Evolutionary conservation across 805 yeast genomes (phyloP).

Genomic region (Sungouiozyma ichnusensis): DNA sequence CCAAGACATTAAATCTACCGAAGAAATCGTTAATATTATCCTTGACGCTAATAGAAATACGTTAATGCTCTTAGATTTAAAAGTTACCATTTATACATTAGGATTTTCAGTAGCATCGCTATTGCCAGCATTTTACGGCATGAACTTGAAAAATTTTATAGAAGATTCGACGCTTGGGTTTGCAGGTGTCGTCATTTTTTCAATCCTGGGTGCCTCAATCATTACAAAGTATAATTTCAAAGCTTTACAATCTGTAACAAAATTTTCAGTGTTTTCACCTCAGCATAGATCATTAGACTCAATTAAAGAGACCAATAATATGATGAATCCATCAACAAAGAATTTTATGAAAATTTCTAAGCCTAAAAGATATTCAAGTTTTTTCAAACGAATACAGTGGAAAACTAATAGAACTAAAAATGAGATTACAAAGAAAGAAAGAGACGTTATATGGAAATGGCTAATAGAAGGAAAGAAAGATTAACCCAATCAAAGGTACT

Average conservation of each 20-base stretch:
- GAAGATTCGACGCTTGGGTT: conserved; percentile 62
- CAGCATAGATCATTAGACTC: not conserved
- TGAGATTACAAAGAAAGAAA: conserved; percentile 22
- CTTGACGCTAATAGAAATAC: conserved; percentile 87
- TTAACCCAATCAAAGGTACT: no score
- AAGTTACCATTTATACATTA: conserved; percentile 71
- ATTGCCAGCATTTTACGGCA: conserved; percentile 81
- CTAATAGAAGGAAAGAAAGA: conserved; percentile 34
- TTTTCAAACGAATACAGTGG: not conserved
- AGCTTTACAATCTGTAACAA: conserved; percentile 51
- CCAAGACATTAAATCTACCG: conserved; percentile 80
- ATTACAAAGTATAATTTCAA: conserved; percentile 49
- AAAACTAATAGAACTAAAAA: conserved; percentile 5
- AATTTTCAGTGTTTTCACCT: conserved; percentile 45
- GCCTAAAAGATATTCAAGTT: not conserved
- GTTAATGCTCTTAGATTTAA: conserved; percentile 75
- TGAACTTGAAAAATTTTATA: conserved; percentile 70
- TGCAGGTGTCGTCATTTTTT: conserved; percentile 41
- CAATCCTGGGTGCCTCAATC: conserved; percentile 42
- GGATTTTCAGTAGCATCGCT: conserved; percentile 80
- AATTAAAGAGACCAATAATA: not conserved
- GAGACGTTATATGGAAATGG: conserved; percentile 49
- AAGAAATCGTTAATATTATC: conserved; percentile 85
- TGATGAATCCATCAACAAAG: not conserved
- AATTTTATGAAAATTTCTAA: no score